Evolutionary conservation across 78 protist genomes (phyloP).

Genomic region (Dictyostelium citrinum): DNA sequence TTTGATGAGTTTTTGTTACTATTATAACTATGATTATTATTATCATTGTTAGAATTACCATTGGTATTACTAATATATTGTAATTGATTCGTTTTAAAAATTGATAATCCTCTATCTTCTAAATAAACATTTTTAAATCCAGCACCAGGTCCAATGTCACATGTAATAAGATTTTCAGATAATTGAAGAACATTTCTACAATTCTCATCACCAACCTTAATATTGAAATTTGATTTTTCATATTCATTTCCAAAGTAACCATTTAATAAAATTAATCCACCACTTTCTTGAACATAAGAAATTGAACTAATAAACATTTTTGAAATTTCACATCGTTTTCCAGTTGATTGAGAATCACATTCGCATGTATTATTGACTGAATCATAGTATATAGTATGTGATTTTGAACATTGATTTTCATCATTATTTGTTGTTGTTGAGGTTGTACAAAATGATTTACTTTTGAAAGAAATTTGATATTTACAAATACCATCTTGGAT

Average conservation of each 20-base stretch:
- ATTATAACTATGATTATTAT: not conserved
- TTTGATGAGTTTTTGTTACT: not conserved
- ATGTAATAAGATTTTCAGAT: not conserved
- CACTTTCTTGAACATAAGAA: not conserved
- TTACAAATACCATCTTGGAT: not conserved
- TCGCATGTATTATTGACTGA: not conserved
- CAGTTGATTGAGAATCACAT: not conserved
- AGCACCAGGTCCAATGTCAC: not conserved
- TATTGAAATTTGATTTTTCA: not conserved
- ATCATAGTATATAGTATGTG: not conserved
- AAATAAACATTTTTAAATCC: not conserved
- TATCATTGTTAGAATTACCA: not conserved
- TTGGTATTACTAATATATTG: not conserved
- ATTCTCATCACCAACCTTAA: not conserved
- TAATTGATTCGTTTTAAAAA: not conserved
- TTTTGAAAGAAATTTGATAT: not conserved
- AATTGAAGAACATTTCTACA: not conserved
- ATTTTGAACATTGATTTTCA: not conserved
- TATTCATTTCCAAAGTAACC: not conserved
- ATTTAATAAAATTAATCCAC: not conserved
- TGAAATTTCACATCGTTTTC: not conserved
- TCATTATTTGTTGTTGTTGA: not conserved
- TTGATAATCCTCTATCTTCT: not conserved
- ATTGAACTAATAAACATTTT: not conserved
- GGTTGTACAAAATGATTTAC: not conserved